phyloP scores from a whole-genome alignment of 345 rosid genomes.

The Excoecaria agallocha region DNA sequence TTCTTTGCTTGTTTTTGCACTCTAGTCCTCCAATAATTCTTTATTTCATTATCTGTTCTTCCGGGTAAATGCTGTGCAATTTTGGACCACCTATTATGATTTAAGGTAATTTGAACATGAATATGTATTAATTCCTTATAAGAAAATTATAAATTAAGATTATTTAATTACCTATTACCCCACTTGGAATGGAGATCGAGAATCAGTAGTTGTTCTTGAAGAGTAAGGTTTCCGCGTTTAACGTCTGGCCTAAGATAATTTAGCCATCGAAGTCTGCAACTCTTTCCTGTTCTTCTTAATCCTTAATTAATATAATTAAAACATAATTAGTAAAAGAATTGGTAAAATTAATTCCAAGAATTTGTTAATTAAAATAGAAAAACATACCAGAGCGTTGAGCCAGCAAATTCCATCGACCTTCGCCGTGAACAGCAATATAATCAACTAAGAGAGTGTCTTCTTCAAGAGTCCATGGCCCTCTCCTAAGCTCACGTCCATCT shows the following conservation, averaged over 20 bases:
- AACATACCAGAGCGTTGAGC: conserved; percentile 74
- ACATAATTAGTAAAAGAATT: neutral
- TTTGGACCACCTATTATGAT: conserved; percentile 68
- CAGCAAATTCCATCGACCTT: conserved; percentile 93
- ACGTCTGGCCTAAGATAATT: conserved; percentile 92
- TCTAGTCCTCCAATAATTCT: conserved; percentile 96
- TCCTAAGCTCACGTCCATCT: conserved; percentile 55
- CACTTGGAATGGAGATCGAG: conserved; percentile 91
- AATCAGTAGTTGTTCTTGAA: conserved; percentile 84
- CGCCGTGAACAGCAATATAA: conserved; percentile 78
- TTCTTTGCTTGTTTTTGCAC: conserved; percentile 93
- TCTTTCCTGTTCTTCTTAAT: conserved; percentile 87
- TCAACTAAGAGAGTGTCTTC: conserved; percentile 82
- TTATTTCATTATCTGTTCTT: conserved; percentile 92
- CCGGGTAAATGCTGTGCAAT: conserved; percentile 91
- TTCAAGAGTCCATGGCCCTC: conserved; percentile 94
- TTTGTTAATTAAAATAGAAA: too few relatives aligned
- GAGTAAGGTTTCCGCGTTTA: conserved; percentile 91
- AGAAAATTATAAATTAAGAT: neutral
- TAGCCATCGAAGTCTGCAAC: conserved; percentile 91
- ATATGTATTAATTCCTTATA: neutral
- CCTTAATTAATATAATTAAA: conserved; percentile 35
- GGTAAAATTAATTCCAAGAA: neutral
- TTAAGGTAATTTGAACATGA: neutral
- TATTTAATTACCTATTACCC: conserved; percentile 70